phyloP scores from a whole-genome alignment of 768 basidiomycete species.

The Botryobasidium botryosum region DNA sequence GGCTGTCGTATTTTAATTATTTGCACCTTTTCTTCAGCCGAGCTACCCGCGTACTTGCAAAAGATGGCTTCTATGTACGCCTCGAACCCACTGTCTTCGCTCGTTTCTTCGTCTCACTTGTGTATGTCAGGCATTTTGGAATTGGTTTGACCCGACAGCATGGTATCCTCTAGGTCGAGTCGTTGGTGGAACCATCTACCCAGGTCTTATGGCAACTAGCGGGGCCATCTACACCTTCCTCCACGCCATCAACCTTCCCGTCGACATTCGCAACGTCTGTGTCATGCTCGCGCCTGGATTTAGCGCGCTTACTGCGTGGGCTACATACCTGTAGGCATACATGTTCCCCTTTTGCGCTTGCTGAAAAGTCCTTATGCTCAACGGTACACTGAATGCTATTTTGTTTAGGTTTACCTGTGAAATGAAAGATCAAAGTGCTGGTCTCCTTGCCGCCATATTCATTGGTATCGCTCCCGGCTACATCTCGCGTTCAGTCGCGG shows the following conservation, averaged over 20 bases:
- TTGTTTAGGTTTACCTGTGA: slow-evolving; percentile 84
- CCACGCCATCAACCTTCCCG: slow-evolving; percentile 77
- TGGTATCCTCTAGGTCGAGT: slow-evolving; percentile 99
- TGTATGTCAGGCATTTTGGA: slow-evolving; percentile 84
- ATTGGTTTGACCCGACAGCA: slow-evolving; percentile 99
- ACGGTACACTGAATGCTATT: no score
- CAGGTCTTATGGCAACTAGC: slow-evolving; percentile 95
- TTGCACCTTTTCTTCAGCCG: slow-evolving; percentile 36
- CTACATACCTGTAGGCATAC: slow-evolving; percentile 71
- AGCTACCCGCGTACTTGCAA: slow-evolving; percentile 77
- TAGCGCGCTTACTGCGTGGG: slow-evolving; percentile 90
- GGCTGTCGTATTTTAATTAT: not conserved
- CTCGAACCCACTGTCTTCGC: not conserved
- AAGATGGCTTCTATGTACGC: slow-evolving; percentile 89
- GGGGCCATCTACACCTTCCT: slow-evolving; percentile 92
- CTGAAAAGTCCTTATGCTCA: no score
- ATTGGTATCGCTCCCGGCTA: slow-evolving; percentile 97
- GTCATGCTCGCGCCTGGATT: slow-evolving; percentile 95
- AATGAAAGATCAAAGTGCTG: slow-evolving; percentile 88
- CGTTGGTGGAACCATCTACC: slow-evolving; percentile 96
- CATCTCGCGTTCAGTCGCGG: slow-evolving; percentile 96
- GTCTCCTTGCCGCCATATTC: slow-evolving; percentile 92
- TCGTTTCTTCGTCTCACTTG: not conserved
- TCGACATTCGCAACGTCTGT: slow-evolving; percentile 94
- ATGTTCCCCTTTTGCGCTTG: not conserved